Conservation (phyloP, 176 grass and related monocot genomes). For the Oropetium thomaeum region DNA sequence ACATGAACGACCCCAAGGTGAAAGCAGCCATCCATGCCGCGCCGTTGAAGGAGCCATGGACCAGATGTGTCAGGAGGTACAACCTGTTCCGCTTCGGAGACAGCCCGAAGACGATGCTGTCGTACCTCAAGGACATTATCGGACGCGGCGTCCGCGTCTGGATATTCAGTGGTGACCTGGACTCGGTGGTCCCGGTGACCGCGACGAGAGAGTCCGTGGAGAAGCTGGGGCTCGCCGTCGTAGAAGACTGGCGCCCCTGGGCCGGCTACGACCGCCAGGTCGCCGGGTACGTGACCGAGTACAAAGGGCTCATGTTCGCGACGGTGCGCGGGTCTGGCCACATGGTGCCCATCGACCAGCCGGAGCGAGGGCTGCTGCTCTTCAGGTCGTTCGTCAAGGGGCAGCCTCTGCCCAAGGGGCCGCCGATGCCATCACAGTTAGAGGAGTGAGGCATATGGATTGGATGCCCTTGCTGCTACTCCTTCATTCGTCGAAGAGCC, state of each 20-base stretch:
- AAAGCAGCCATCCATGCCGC: slow-evolving; percentile 33
- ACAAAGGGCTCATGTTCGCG: slow-evolving; percentile 42
- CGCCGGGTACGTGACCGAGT: slow-evolving; percentile 51
- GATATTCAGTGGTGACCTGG: slow-evolving; percentile 62
- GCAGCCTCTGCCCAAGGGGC: slow-evolving; percentile 19
- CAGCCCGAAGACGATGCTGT: slow-evolving; percentile 40
- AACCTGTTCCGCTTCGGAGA: slow-evolving; percentile 25
- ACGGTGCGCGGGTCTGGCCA: slow-evolving; percentile 65
- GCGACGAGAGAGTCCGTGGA: slow-evolving; percentile 42
- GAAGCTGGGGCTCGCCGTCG: slow-evolving; percentile 37
- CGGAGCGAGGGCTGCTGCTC: slow-evolving; percentile 35
- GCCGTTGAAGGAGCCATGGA: slow-evolving; percentile 26
- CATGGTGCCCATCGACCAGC: slow-evolving; percentile 45
- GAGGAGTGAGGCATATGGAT: background rate
- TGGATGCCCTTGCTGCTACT: background rate
- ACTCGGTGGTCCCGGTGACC: slow-evolving; percentile 55
- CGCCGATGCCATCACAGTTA: background rate
- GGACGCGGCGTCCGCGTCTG: slow-evolving; percentile 38
- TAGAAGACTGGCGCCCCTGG: slow-evolving; percentile 56
- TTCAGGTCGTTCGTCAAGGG: slow-evolving; percentile 42
- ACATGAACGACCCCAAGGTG: slow-evolving; percentile 49
- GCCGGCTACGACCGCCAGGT: slow-evolving; percentile 23
- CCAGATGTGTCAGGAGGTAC: slow-evolving; percentile 35
- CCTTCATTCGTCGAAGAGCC: background rate
- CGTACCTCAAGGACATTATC: slow-evolving; percentile 31